These are phyloP conservation scores for Rosellinia necatrix DNA, from an alignment of 2,329 filamentous ascomycete species.

Conservation along the genomic window DNA sequence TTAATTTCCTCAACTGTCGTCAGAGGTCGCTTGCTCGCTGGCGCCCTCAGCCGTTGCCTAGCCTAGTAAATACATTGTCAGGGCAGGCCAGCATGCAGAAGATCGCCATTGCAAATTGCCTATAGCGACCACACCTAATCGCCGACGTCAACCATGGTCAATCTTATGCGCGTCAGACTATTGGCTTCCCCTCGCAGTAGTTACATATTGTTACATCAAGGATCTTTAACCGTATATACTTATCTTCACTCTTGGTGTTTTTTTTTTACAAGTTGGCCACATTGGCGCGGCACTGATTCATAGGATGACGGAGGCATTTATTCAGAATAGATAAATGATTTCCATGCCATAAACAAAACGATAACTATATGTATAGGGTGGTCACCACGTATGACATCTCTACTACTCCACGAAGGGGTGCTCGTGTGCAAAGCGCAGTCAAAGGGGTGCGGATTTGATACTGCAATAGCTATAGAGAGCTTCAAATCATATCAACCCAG, in stretches of 20 bases:
- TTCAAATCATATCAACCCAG: background rate
- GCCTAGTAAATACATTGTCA: too few species aligned
- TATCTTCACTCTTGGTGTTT: too few species aligned
- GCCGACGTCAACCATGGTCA: background rate
- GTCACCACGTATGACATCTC: too few species aligned
- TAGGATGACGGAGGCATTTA: too few species aligned
- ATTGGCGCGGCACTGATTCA: too few species aligned
- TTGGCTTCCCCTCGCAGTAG: constrained; percentile 5
- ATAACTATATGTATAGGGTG: too few species aligned
- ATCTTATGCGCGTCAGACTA: constrained; percentile 17
- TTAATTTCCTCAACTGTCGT: constrained; percentile 8
- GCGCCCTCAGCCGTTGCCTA: constrained; percentile 8
- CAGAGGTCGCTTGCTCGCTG: background rate
- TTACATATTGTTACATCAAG: background rate
- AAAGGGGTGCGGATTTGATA: too few species aligned
- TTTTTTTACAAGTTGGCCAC: background rate
- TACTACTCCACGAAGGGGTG: too few species aligned
- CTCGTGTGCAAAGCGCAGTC: too few species aligned
- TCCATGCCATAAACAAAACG: too few species aligned
- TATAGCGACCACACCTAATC: constrained; percentile 5
- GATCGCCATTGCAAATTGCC: constrained; percentile 14
- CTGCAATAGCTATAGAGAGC: background rate
- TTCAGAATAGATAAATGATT: too few species aligned
- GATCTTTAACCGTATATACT: background rate
- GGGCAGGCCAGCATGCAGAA: background rate